These are phyloP conservation scores for Aspergillus egyptiacus DNA, from an alignment of 495 filamentous ascomycete species.

Conservation along the genomic window DNA sequence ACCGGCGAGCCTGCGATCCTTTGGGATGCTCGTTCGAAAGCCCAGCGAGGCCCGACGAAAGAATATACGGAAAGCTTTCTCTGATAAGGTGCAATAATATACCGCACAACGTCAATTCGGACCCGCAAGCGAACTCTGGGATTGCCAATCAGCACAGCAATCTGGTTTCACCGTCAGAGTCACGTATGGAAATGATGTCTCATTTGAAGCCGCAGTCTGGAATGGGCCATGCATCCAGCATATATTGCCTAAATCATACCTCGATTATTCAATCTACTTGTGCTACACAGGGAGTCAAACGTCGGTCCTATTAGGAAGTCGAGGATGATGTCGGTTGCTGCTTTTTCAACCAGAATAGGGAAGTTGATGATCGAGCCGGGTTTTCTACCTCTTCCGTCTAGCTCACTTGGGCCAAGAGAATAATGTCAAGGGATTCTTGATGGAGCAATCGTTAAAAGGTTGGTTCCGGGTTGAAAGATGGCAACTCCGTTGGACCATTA, in stretches of 20 bases:
- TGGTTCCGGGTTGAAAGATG: conserved; percentile 11
- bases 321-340: conserved; percentile 8
- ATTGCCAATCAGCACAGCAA: not conserved
- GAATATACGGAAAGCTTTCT: conserved; percentile 4
- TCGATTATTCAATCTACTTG: conserved; percentile 6
- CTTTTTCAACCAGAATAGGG: conserved; percentile 2
- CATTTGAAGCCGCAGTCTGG: conserved; percentile 11
- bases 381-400: conserved; percentile 9
- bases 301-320: not conserved
- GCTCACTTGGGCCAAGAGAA: conserved; percentile 7
- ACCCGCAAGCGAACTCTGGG: conserved; percentile 11
- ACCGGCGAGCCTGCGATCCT: conserved; percentile 13
- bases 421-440: conserved; percentile 11
- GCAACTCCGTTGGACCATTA: conserved; percentile 1
- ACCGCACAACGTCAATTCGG: not conserved
- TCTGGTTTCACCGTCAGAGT: conserved; percentile 3
- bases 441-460: conserved; percentile 15
- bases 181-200: conserved; percentile 15
- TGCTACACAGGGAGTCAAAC: conserved; percentile 5
- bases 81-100: conserved; percentile 16
- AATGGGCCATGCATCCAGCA: conserved; percentile 16
- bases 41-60: conserved; percentile 21
- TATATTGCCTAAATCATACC: conserved; percentile 17
- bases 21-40: conserved; percentile 17
- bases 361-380: conserved; percentile 5